These are phyloP conservation scores for Hyphopichia wangnamkhiaoensis DNA, from an alignment of 1,139 yeast species.

Conservation along the genomic window DNA sequence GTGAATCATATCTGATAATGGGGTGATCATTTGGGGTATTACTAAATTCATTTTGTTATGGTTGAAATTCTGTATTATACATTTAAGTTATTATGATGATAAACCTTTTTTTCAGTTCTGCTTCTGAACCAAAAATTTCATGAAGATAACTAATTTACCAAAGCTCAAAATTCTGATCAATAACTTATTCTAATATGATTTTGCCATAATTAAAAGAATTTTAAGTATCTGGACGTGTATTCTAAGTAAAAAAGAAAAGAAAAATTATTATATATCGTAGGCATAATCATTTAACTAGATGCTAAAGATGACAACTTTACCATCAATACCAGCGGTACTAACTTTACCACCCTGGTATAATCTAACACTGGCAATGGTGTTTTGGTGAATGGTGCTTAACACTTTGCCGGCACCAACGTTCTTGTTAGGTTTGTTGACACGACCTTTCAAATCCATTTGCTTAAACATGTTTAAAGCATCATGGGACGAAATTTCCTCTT, in stretches of 20 bases:
- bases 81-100: conserved; percentile 60
- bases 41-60: conserved; percentile 1
- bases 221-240: too few relatives aligned
- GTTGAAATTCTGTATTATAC: background rate
- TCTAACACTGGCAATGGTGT: conserved; percentile 77
- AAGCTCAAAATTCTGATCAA: conserved; percentile 27
- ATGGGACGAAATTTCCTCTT: conserved; percentile 65
- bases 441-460: conserved; percentile 93
- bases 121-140: conserved; percentile 71
- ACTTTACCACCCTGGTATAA: conserved; percentile 52
- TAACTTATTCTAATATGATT: background rate
- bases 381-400: conserved; percentile 83
- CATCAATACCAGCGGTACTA: conserved; percentile 70
- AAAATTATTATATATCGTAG: too few relatives aligned
- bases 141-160: conserved; percentile 65
- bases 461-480: conserved; percentile 94
- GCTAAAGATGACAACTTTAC: conserved; percentile 73
- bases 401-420: conserved; percentile 44
- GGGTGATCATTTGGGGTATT: conserved; percentile 2
- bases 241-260: too few relatives aligned
- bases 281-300: conserved; percentile 13
- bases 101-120: conserved; percentile 73
- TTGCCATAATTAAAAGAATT: too few relatives aligned
- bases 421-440: conserved; percentile 47
- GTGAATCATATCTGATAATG: background rate